Conservation (phyloP, 140 eudicot species). For the Oenanthe javanica region DNA sequence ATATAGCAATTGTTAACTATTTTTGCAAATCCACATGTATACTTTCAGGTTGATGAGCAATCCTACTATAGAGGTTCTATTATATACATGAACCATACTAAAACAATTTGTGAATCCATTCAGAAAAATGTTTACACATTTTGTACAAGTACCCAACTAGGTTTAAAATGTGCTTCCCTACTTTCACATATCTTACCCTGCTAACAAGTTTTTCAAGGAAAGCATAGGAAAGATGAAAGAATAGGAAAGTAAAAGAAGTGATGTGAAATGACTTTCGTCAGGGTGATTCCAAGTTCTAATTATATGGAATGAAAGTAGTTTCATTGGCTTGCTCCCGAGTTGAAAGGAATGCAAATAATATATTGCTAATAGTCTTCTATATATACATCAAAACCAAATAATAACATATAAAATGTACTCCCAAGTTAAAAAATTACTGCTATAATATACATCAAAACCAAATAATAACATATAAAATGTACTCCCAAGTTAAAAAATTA, state of each 20-base stretch:
- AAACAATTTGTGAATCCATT: too few species aligned
- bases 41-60: not conserved
- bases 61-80: not conserved
- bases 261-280: not conserved
- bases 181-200: not conserved
- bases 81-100: not conserved
- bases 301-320: not conserved
- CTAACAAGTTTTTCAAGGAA: too few species aligned
- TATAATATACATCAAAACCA: too few species aligned
- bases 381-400: too few species aligned
- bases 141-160: not conserved
- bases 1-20: not conserved
- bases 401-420: too few species aligned
- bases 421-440: too few species aligned
- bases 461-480: too few species aligned
- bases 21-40: not conserved
- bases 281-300: not conserved
- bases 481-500: too few species aligned
- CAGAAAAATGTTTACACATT: not conserved
- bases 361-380: too few species aligned
- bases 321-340: not conserved
- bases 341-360: not conserved
- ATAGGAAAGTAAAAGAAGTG: not conserved
- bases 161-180: not conserved
- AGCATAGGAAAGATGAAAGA: not conserved